A percentile compares a stretch with the other conserved stretches of the same genome.
These are phyloP conservation scores for Rhodotorula sp. DNA, from an alignment of 1,284 basidiomycete genomes.

Conservation along the genomic window DNA sequence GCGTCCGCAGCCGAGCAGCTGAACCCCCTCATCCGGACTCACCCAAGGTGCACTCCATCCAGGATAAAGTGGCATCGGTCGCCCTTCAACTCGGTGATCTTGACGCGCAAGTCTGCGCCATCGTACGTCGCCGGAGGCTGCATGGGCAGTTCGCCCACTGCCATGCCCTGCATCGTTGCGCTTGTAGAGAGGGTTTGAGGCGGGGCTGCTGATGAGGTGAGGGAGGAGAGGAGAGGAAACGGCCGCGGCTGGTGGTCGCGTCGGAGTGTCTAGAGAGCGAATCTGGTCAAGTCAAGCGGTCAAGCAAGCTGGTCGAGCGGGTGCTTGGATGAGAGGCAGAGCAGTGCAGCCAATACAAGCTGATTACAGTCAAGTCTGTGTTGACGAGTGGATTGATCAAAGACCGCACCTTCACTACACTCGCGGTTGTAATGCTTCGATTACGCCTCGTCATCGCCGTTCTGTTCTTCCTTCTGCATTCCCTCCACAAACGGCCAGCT, in stretches of 20 bases:
- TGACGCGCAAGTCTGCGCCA: constrained; percentile 39
- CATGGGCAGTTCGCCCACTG: constrained; percentile 31
- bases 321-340: constrained; percentile 45
- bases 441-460: not conserved
- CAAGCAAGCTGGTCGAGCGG: too few species aligned
- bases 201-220: not conserved
- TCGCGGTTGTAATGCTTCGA: not conserved
- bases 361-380: constrained; percentile 82
- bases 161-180: not conserved
- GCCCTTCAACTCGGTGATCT: constrained; percentile 53
- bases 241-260: not conserved
- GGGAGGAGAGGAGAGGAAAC: not conserved
- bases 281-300: too few species aligned
- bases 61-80: constrained; percentile 83
- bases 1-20: too few species aligned
- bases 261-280: not conserved
- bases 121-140: constrained; percentile 38
- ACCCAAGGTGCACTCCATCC: constrained; percentile 90
- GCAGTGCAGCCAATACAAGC: constrained; percentile 67
- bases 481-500: not conserved
- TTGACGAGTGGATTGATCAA: constrained; percentile 51
- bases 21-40: constrained; percentile 40
- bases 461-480: too few species aligned
- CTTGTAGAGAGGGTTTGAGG: too few species aligned
- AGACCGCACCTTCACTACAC: not conserved